Evolutionary conservation across 331 rosid genomes (phyloP), one percentile per base, ranked within the genome.

Genomic region (Telfairia occidentalis): DNA sequence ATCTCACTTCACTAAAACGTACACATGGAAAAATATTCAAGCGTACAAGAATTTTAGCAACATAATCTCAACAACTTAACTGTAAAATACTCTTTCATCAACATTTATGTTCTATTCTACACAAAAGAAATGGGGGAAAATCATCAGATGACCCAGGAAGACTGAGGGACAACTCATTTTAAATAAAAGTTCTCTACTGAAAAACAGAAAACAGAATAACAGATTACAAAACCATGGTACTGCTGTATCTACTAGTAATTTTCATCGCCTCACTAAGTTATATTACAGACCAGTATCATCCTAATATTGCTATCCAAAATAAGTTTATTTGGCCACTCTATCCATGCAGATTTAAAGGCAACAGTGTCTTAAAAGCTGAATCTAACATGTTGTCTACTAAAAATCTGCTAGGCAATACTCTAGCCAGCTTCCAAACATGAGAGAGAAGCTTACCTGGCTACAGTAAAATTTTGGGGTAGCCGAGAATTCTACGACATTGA

Each of bases 241-340:
- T 40, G 35, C 34, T 66, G 73, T 66, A 42, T 38, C 49, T 42
- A 66, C 53, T 66, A 6, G 23, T 28, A 59, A 59, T 59, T 59
- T 42, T 5, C 73, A 66, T 40, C 34, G 73, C 50, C 73, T 66
- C 53, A 11, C 73, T 12, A 66, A 66, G 21, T 66, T 66, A 66
- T 66, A 66, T 66, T 66, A 66, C 73, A 66, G 73, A 66, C 53
- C 73, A 66, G 52, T 38, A 40, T 40, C 53, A 66, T 38, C 73
- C 50, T 23, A 34, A 38, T 38, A 38, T 66, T 40, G 5, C 73
- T 40, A 66, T 66, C 73, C 73, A 65, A 66, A 63, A 66, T 3
- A 70, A 70, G 74, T 45, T 23, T 45, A 15, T 7, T 70, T 69
- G 38, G 55, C 57, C 23, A 26, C 74, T 69, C 55, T 65, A 26